Evolutionary conservation across 129 eudicot species (phyloP).

Genomic region (Smallanthus sonchifolius): DNA sequence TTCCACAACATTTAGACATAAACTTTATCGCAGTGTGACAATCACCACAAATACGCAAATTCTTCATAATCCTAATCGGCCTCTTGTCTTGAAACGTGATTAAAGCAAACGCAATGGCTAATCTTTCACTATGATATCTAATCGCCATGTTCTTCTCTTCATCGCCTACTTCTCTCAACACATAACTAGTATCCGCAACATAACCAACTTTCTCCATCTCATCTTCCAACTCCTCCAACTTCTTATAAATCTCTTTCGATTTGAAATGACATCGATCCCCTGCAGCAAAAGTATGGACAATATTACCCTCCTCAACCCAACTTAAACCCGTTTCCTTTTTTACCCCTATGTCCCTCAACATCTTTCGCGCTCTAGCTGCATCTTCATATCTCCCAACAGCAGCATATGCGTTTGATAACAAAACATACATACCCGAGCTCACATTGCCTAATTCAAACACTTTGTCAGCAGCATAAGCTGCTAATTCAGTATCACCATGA

Average conservation of each 20-base stretch:
- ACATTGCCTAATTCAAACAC: conserved; percentile 64
- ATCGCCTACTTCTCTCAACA: conserved; percentile 63
- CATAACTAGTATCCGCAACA: conserved; percentile 79
- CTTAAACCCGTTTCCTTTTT: conserved; percentile 95
- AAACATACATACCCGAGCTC: conserved; percentile 63
- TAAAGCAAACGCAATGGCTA: conserved; percentile 80
- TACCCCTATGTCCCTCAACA: conserved; percentile 74
- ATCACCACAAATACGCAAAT: conserved; percentile 87
- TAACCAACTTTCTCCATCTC: conserved; percentile 77
- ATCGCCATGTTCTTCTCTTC: conserved; percentile 62
- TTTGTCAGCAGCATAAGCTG: conserved; percentile 80
- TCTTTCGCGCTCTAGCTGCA: conserved; percentile 73
- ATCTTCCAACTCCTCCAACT: conserved; percentile 60
- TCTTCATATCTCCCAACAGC: conserved; percentile 82
- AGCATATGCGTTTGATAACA: conserved; percentile 69
- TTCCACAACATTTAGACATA: conserved; percentile 70
- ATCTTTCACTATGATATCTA: conserved; percentile 79
- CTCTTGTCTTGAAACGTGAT: conserved; percentile 61
- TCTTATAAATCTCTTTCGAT: conserved; percentile 51
- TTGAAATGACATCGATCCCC: conserved; percentile 62
- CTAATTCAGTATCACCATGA: conserved; percentile 66
- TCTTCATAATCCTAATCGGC: conserved; percentile 83
- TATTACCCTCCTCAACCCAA: conserved; percentile 93
- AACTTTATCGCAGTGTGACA: conserved; percentile 83
- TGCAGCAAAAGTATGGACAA: conserved; percentile 66